These are phyloP conservation scores for Mariannaea sp. DNA, from an alignment of 2,329 filamentous ascomycete species.

Conservation along the genomic window DNA sequence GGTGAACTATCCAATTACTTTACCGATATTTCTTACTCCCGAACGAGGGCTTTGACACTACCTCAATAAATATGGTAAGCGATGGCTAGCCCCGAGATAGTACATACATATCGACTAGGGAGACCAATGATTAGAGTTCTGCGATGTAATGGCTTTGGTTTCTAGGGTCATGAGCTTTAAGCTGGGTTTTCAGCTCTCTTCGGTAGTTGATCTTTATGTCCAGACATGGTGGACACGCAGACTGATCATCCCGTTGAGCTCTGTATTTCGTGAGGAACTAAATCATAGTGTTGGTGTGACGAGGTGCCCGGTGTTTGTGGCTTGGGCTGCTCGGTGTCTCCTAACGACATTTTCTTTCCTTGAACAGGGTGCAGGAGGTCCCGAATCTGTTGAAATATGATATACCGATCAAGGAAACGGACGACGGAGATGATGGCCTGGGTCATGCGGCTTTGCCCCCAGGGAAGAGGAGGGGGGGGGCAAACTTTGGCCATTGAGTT, in stretches of 20 bases:
- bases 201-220: constrained; percentile 1
- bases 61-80: neutral
- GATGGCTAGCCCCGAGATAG: neutral
- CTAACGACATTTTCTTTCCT: neutral
- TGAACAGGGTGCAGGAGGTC: constrained; percentile 11
- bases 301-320: neutral
- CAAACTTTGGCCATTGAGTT: constrained; percentile 4
- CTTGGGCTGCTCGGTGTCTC: constrained; percentile 1
- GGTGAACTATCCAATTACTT: constrained; percentile 12
- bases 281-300: constrained; percentile 4
- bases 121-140: too few species aligned
- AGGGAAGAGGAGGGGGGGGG: too few species aligned
- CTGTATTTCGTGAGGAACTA: neutral
- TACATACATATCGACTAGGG: too few species aligned
- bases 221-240: neutral
- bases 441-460: constrained; percentile 9
- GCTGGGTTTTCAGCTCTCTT: too few species aligned
- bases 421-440: constrained; percentile 6
- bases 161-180: too few species aligned
- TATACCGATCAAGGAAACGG: constrained; percentile 14
- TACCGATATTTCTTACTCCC: constrained; percentile 1
- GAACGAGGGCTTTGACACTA: neutral
- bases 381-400: constrained; percentile 5
- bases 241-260: neutral
- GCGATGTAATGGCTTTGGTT: too few species aligned